These are phyloP conservation scores for Santalum album DNA, from an alignment of 164 flowering plant genomes.

Conservation along the genomic window DNA sequence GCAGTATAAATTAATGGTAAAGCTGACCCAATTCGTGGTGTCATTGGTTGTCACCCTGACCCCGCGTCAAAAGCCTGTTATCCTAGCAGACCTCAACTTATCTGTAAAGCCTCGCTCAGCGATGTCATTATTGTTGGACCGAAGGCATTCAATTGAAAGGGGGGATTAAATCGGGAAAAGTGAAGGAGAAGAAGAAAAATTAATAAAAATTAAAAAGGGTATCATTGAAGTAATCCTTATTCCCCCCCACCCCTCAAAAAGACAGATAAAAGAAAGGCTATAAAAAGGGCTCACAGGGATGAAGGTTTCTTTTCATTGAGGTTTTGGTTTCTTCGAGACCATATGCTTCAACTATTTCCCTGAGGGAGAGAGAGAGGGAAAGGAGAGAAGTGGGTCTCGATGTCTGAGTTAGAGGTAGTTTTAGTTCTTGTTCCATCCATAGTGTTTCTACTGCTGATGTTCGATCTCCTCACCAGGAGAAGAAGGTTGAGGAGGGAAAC, in stretches of 20 bases:
- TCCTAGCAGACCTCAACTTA: neutral
- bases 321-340: constrained; percentile 4
- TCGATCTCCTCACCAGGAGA: constrained; percentile 19
- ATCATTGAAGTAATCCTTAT: neutral
- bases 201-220: too few species aligned
- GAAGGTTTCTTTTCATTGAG: constrained; percentile 1
- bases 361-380: constrained; percentile 11
- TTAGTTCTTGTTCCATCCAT: constrained; percentile 27
- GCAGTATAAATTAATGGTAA: too few species aligned
- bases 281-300: constrained; percentile 13
- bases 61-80: neutral
- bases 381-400: constrained; percentile 14
- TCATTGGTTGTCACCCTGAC: neutral
- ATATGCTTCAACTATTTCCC: neutral
- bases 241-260: neutral
- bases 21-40: too few species aligned
- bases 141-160: neutral
- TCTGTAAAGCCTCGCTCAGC: constrained; percentile 1
- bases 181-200: neutral
- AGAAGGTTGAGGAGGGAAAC: constrained; percentile 23
- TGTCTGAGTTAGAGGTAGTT: constrained; percentile 44
- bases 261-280: constrained; percentile 13
- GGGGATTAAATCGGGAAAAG: neutral
- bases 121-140: neutral
- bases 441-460: constrained; percentile 25